Evolutionary conservation across 192 early-diverging fungal species (phyloP), one percentile per base, ranked within the genome.

Genomic region (Polychytrium aggregatum): DNA sequence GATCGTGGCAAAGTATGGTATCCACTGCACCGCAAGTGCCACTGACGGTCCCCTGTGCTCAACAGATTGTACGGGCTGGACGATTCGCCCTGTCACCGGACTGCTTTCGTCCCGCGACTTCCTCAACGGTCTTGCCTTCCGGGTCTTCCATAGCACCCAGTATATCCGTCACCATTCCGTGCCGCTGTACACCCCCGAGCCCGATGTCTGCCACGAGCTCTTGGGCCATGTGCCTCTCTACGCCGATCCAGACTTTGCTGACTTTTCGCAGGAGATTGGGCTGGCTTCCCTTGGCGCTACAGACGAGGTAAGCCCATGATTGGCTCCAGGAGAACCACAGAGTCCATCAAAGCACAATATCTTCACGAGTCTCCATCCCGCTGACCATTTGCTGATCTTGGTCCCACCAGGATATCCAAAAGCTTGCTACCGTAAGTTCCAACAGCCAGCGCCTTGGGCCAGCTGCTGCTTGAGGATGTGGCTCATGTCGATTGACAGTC

Each of bases 131-230:
- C 78, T 97, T 61, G 93, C 90, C 2, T 97, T 97, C 74, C 82
- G 93, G 41, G 90, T 97, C 5, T 97, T 97, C 74, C 87, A 92
- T 66, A 85, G 82, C 36, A 97, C 93, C 9, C 93, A 97, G 69
- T 97, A 97, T 64, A 90, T 97, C 62, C 86, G 93, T 24, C 93
- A 97, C 59, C 79, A 84, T 61, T 88, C 87, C 3, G 71, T 74
- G 37, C 93, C 93, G 17, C 70, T 88, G 36, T 96, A 92, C 60
- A 96, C 92, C 3, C 92, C 92, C 20, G 92, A 92, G 60, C 74
- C 74, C 40, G 93, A 97, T 63, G 78, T 90, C 46, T 97, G 93
- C 68, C 93, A 97, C 58, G 93, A 97, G 66, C 71, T 94, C 14
- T 68, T 97, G 17, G 93, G 93, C 37, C 93, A 97, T 50, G 89